A percentile compares a stretch with the other conserved stretches of the same genome.
These are phyloP conservation scores for Alliaria petiolata DNA, from an alignment of 345 rosid species.

Conservation along the genomic window DNA sequence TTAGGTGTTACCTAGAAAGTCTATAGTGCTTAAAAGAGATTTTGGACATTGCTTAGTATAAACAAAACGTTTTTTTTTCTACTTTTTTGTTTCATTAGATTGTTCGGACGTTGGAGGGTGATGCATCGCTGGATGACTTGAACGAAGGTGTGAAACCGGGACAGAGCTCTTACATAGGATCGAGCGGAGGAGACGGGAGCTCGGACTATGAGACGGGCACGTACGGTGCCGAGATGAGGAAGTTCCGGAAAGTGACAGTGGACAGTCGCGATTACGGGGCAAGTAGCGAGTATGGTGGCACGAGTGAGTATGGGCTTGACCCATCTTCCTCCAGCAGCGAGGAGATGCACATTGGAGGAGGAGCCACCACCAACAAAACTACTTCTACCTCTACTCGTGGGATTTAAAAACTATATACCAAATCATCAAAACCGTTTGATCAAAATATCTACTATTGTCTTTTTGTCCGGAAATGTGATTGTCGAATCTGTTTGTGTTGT, in stretches of 20 bases:
- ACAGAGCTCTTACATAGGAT: slow-evolving; percentile 38
- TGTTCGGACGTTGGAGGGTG: slow-evolving; percentile 83
- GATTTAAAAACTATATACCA: slow-evolving; percentile 42
- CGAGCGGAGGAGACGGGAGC: slow-evolving; percentile 62
- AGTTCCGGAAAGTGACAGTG: slow-evolving; percentile 62
- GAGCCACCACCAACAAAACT: slow-evolving; percentile 11
- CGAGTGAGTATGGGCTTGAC: slow-evolving; percentile 71
- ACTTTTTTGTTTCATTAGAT: slow-evolving; percentile 31
- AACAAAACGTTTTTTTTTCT: neutral
- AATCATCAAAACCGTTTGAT: neutral
- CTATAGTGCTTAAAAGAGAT: too few relatives aligned
- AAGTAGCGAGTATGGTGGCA: slow-evolving; percentile 66
- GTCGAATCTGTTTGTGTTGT: slow-evolving; percentile 7
- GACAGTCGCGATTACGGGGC: slow-evolving; percentile 65
- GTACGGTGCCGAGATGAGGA: slow-evolving; percentile 75
- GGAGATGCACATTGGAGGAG: slow-evolving; percentile 25
- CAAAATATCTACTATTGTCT: neutral
- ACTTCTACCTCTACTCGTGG: slow-evolving; percentile 50
- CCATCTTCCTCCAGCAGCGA: slow-evolving; percentile 85
- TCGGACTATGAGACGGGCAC: slow-evolving; percentile 73
- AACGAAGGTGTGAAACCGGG: slow-evolving; percentile 72
- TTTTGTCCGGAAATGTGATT: neutral
- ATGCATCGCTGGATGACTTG: slow-evolving; percentile 60
- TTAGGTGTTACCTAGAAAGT: too few relatives aligned
- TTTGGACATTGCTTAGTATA: neutral